phyloP scores from a whole-genome alignment of 2,329 filamentous ascomycete genomes.

The Boeremia exigua region DNA sequence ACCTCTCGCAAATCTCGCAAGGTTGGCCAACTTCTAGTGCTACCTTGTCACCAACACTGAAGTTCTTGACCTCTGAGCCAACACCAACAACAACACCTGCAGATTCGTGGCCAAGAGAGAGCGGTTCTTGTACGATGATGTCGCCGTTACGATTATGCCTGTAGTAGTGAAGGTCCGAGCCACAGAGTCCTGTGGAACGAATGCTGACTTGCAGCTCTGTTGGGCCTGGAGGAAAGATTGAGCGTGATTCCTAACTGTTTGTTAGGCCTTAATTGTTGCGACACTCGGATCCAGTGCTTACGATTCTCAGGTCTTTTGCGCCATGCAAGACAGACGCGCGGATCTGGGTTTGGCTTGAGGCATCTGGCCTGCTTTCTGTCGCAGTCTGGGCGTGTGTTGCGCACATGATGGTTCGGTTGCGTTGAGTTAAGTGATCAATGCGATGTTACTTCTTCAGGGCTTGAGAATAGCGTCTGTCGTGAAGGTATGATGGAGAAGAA shows the following conservation, averaged over 20 bases:
- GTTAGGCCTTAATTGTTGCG: constrained; percentile 1
- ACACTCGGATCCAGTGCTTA: constrained; percentile 41
- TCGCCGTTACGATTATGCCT: constrained; percentile 84
- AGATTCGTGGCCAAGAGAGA: constrained; percentile 81
- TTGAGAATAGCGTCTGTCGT: neutral
- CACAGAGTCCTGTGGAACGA: constrained; percentile 72
- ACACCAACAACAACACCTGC: constrained; percentile 77
- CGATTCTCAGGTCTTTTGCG: constrained; percentile 65
- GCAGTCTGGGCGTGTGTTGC: constrained; percentile 22
- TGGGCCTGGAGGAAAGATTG: constrained; percentile 53
- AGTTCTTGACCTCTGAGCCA: constrained; percentile 67
- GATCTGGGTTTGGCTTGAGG: constrained; percentile 46
- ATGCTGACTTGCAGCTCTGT: constrained; percentile 69
- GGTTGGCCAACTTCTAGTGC: constrained; percentile 92
- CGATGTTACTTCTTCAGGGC: neutral
- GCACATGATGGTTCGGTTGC: constrained; percentile 1
- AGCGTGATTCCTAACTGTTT: constrained; percentile 59
- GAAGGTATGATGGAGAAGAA: neutral
- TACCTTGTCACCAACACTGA: constrained; percentile 79
- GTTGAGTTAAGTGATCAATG: neutral
- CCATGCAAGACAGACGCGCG: constrained; percentile 65
- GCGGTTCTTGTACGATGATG: constrained; percentile 80
- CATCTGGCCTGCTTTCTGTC: constrained; percentile 24
- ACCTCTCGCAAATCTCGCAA: constrained; percentile 69
- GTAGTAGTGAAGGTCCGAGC: constrained; percentile 84